Evolutionary conservation across 2,329 filamentous ascomycete species (phyloP), one percentile per base, ranked within the genome.

Genomic region (Fusarium guadeloupense): DNA sequence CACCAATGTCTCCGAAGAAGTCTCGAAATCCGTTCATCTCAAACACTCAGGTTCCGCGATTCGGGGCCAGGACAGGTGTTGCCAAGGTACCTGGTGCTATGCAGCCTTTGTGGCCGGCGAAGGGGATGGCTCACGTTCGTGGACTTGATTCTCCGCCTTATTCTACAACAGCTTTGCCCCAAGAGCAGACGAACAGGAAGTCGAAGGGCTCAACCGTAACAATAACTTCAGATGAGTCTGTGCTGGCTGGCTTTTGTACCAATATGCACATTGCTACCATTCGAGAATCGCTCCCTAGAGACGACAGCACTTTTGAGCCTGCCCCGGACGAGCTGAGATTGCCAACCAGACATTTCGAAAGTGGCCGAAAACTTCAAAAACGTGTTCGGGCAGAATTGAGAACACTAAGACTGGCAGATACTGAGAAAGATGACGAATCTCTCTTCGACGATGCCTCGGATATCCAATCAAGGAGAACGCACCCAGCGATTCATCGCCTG

Each of bases 91-190:
- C 88, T 0, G 90, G 89, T 3, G 81, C 88, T 9, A 78, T 80
- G 59, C 81, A 90, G 48, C 84, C 91, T 4, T 80, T 85, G n/a
- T 95, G 91, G 89, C 91, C 91, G 31, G 83, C 85, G 42, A 81
- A 82, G 60, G 89, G 80, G 7, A 86, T 85, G 71, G 76, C 81
- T 1, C 90, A 92, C 72, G 76, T 93, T 35, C 83, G 88, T 49
- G 87, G 83, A 6, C 52, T 67, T 30, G 64, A 64, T 13, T 6
- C 20, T 20, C 21, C 21, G 13, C 26, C 38, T 23, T 10, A 21
- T 23, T 23, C 34, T 14, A 41, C 37, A 4, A 44, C 17, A 6
- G 30, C 17, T 9, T 25, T 30, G 9, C 7, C 21, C 10, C 20
- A 42, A 9, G 40, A 56, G 2, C 34, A 70, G 14, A 25, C 50